Conservation (phyloP, 164 flowering plant species). For the Akebia trifoliata region DNA sequence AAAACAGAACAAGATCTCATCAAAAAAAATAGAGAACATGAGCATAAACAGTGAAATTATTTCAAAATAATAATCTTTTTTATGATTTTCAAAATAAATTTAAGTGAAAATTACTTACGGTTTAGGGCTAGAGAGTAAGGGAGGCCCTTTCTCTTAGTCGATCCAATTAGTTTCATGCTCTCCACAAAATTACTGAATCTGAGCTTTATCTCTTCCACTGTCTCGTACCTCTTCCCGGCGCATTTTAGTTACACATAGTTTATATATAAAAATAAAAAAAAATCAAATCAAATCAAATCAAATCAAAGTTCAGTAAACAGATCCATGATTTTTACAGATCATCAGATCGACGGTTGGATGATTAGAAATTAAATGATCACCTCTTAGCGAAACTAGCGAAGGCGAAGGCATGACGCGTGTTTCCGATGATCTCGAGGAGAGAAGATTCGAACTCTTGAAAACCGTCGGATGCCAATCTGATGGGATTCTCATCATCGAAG, state of each 20-base stretch:
- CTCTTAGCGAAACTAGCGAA: conserved; percentile 84
- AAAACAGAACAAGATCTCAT: too few relatives aligned
- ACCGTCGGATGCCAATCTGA: conserved; percentile 59
- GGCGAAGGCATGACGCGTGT: conserved; percentile 58
- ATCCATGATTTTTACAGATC: too few relatives aligned
- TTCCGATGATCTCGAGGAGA: conserved; percentile 45
- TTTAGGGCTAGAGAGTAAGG: conserved; percentile 70
- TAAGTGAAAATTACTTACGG: conserved; percentile 32
- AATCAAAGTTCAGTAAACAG: too few relatives aligned
- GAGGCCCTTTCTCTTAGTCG: conserved; percentile 56
- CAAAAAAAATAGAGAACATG: too few relatives aligned
- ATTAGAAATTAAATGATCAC: conserved; percentile 18
- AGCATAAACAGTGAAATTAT: too few relatives aligned
- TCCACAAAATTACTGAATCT: conserved; percentile 64
- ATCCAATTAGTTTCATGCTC: conserved; percentile 61
- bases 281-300: too few relatives aligned
- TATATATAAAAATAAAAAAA: not conserved
- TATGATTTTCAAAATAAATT: not conserved
- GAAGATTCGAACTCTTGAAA: conserved; percentile 54
- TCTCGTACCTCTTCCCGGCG: conserved; percentile 54
- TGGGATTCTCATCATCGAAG: conserved; percentile 67
- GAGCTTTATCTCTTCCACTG: conserved; percentile 53
- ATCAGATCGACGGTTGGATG: not conserved
- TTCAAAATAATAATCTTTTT: too few relatives aligned
- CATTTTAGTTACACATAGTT: not conserved